These are phyloP conservation scores for Talaromyces atroroseus DNA, from an alignment of 2,329 filamentous ascomycete genomes.

Conservation along the genomic window DNA sequence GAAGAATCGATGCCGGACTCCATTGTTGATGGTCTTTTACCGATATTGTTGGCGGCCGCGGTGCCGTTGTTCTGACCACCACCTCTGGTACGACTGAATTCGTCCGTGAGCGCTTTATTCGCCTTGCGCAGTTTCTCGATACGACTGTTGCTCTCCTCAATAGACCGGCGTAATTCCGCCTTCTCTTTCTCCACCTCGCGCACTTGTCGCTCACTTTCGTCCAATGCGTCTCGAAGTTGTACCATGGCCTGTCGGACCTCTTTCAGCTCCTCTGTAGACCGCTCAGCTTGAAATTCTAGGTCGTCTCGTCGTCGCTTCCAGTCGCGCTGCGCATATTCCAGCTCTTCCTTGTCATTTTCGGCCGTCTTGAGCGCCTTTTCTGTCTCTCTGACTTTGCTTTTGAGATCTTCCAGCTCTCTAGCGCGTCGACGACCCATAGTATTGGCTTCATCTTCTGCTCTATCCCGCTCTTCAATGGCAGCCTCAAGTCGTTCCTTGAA, in stretches of 20 bases:
- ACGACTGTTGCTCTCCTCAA: constrained; percentile 71
- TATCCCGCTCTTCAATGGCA: constrained; percentile 88
- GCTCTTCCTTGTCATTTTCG: constrained; percentile 68
- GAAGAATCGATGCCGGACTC: constrained; percentile 47
- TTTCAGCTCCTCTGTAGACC: constrained; percentile 64
- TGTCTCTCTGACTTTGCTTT: constrained; percentile 69
- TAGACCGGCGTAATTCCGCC: constrained; percentile 63
- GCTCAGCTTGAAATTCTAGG: constrained; percentile 64
- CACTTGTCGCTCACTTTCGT: constrained; percentile 80
- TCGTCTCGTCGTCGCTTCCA: constrained; percentile 70
- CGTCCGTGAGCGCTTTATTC: constrained; percentile 56
- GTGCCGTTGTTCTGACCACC: constrained; percentile 39
- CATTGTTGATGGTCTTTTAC: constrained; percentile 33
- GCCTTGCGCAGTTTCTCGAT: constrained; percentile 75
- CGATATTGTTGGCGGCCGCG: constrained; percentile 3
- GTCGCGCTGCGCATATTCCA: constrained; percentile 67
- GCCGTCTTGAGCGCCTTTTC: constrained; percentile 70
- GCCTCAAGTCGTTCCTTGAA: constrained; percentile 85
- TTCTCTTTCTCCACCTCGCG: constrained; percentile 80
- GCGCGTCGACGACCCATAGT: constrained; percentile 68
- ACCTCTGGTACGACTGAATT: constrained; percentile 40
- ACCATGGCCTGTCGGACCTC: constrained; percentile 73
- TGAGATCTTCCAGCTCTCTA: constrained; percentile 82
- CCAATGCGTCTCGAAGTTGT: constrained; percentile 71
- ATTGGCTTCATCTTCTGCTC: constrained; percentile 83